Percentiles rank a stretch among this genome's conserved stretches.
phyloP scores from a whole-genome alignment of 305 asterid genomes.

The Solanum hybrid region DNA sequence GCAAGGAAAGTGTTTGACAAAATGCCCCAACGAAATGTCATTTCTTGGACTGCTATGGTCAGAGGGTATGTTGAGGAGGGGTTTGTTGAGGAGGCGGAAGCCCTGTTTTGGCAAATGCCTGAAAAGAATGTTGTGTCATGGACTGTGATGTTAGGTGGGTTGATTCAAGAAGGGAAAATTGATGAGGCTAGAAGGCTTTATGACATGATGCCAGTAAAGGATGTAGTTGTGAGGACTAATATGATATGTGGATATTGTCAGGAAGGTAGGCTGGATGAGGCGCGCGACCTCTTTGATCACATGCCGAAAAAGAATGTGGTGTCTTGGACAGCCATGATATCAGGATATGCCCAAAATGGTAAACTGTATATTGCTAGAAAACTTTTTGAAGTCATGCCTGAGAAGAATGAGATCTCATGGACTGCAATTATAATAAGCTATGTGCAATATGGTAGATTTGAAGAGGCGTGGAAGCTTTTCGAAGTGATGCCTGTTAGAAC shows the following conservation, averaged over 20 bases:
- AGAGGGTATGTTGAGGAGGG: constrained; percentile 17
- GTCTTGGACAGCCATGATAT: constrained; percentile 16
- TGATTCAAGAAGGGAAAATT: constrained; percentile 8
- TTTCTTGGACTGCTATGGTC: constrained; percentile 17
- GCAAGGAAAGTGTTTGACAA: constrained; percentile 11
- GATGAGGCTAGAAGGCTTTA: constrained; percentile 12
- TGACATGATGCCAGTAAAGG: constrained; percentile 12
- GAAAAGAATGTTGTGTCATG: constrained; percentile 17
- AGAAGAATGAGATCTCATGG: constrained; percentile 19
- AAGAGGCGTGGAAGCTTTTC: constrained; percentile 11
- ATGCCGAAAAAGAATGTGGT: constrained; percentile 11
- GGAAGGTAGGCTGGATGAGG: constrained; percentile 10
- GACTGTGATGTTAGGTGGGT: constrained; percentile 17
- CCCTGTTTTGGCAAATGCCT: constrained; percentile 12
- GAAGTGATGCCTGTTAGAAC: constrained; percentile 9
- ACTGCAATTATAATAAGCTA: constrained; percentile 12
- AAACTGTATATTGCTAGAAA: constrained; percentile 14
- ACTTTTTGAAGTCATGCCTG: constrained; percentile 20
- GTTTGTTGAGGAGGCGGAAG: constrained; percentile 10
- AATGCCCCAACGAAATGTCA: constrained; percentile 14
- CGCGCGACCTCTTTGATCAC: constrained; percentile 9
- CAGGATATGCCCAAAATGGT: constrained; percentile 11
- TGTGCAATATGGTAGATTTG: constrained; percentile 10
- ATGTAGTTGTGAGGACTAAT: constrained; percentile 9
- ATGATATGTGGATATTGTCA: constrained; percentile 19